A percentile compares a stretch with the other conserved stretches of the same genome.
Conservation (phyloP, 1,284 basidiomycete genomes). For the Meripilus lineatus region DNA sequence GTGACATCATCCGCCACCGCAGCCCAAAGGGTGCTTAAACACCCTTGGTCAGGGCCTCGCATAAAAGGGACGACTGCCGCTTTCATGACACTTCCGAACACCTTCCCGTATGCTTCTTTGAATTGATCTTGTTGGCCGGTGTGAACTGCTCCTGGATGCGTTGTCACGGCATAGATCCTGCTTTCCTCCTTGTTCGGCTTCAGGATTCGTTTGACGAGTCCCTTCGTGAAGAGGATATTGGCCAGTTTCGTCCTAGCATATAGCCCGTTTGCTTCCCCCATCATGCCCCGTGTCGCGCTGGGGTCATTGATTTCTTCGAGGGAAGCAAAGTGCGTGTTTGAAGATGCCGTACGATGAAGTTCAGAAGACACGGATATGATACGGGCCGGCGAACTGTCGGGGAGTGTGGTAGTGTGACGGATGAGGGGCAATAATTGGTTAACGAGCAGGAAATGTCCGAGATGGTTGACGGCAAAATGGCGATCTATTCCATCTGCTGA, state of each 20-base stretch:
- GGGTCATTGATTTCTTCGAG: constrained; percentile 36
- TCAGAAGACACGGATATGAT: constrained; percentile 39
- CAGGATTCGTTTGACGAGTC: constrained; percentile 34
- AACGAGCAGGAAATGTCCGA: constrained; percentile 40
- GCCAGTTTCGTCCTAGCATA: constrained; percentile 41
- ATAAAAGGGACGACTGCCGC: constrained; percentile 30
- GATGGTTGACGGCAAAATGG: constrained; percentile 35
- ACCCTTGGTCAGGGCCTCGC: constrained; percentile 33
- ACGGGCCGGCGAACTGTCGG: constrained; percentile 26
- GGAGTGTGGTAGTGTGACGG: constrained; percentile 31
- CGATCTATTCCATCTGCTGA: constrained; percentile 36
- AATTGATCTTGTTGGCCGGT: constrained; percentile 40
- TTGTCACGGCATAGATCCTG: constrained; percentile 33
- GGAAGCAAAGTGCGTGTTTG: constrained; percentile 30
- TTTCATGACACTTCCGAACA: constrained; percentile 31
- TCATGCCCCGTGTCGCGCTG: constrained; percentile 19
- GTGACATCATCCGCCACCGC: constrained; percentile 32
- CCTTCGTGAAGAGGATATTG: constrained; percentile 37
- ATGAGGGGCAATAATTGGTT: constrained; percentile 40
- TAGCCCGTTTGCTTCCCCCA: constrained; percentile 16
- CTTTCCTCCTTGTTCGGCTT: constrained; percentile 18
- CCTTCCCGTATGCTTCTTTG: constrained; percentile 33
- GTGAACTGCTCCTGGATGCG: constrained; percentile 38
- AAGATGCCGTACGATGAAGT: constrained; percentile 34
- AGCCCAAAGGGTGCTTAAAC: constrained; percentile 29